Evolutionary conservation across 2,329 filamentous ascomycete genomes (phyloP), one percentile per base, ranked within the genome.

Genomic region (Cryphonectria japonica): DNA sequence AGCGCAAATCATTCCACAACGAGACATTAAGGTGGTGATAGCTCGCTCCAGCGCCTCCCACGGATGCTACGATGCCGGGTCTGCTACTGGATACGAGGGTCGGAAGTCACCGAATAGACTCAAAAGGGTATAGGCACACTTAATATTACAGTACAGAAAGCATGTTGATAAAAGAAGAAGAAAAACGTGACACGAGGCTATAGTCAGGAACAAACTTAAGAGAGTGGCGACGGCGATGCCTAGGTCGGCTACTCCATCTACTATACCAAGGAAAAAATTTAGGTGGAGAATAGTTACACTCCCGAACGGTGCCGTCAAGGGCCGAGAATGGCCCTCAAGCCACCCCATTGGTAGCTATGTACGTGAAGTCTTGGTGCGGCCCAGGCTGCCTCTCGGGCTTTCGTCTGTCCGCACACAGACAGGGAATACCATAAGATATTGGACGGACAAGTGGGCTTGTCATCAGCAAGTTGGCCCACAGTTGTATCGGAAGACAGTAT

Each of bases 361-460:
- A 50, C 2, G 34, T 19, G 32, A 34, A 61, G 32, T 34, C 34
- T 34, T 14, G 3, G 59, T n/a, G 5, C 59, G 9, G 16, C 32
- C 59, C 8, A n/a, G 59, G 59, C 59, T 22, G 59, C 59, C 59
- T 61, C 59, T 4, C 59, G 59, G 32, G 59, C 34, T 61, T 32
- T 61, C 34, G 14, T 61, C 59, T 61, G 19, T 37, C 57, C 32
- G 57, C 14, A 60, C 14, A 0, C 32, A 57, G 52, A 11, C 52
- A 29, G n/a, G 52, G 52, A n/a, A 57, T 29, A 7, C 52, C 46
- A 11, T n/a, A 50, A n/a, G 22, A 50, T 50, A 22, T 50, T n/a
- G 22, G 46, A 50, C n/a, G 46, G n/a, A 50, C 22, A 50, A 57
- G 52, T 9, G n/a, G 52, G 52, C 11, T 57, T 57, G 52, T 57